phyloP scores from a whole-genome alignment of 2,329 filamentous ascomycete genomes.

The Xylaria sp. region DNA sequence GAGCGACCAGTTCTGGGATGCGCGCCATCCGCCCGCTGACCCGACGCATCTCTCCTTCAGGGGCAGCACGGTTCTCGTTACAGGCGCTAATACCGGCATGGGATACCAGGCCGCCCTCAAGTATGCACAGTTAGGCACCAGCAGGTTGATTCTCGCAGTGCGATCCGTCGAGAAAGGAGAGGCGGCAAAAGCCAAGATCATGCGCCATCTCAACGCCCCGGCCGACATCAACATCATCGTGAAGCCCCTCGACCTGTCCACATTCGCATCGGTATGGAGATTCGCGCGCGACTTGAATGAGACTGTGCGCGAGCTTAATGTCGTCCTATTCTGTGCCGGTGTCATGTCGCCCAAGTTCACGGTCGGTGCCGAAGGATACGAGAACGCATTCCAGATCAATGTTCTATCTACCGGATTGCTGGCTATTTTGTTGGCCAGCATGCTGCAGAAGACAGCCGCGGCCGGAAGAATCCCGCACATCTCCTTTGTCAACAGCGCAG shows the following conservation, averaged over 20 bases:
- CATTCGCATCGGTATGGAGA: conserved; percentile 38
- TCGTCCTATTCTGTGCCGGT: conserved; percentile 31
- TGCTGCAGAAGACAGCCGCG: conserved; percentile 35
- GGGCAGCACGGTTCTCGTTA: conserved; percentile 38
- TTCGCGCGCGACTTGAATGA: conserved; percentile 36
- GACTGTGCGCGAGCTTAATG: conserved; percentile 37
- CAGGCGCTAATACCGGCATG: conserved; percentile 46
- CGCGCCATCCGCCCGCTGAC: conserved; percentile 32
- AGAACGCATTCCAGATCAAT: conserved; percentile 52
- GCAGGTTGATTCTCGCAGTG: conserved; percentile 41
- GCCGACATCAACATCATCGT: conserved; percentile 32
- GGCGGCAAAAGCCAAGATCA: conserved; percentile 31
- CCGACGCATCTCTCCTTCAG: conserved; percentile 38
- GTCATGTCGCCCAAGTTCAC: conserved; percentile 4
- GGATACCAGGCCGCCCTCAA: conserved; percentile 46
- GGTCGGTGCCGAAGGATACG: conserved; percentile 39
- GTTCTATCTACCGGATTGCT: conserved; percentile 51
- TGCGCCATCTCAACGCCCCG: conserved; percentile 22
- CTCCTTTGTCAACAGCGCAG: conserved; percentile 35
- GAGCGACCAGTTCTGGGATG: conserved; percentile 7
- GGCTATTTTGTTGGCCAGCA: conserved; percentile 46
- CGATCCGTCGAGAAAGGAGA: conserved; percentile 40
- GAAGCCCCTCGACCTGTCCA: conserved; percentile 27
- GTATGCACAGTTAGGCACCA: conserved; percentile 38
- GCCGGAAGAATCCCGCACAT: conserved; percentile 32